Base-by-base conservation (phyloP, 176 grass and related monocot species). In the Oryza australiensis region DNA sequence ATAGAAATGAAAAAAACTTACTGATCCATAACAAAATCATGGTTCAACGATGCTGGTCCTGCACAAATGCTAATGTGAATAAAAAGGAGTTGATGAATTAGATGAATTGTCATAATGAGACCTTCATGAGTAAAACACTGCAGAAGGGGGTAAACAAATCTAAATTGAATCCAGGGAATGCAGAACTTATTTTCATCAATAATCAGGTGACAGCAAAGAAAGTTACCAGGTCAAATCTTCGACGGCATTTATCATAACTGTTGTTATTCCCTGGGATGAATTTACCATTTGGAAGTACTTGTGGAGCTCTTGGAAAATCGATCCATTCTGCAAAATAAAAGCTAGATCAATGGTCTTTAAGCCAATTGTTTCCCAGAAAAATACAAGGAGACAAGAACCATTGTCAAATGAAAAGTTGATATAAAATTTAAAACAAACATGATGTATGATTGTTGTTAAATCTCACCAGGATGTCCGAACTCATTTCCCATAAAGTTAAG, bases 401-500 rank as follows among this genome's bases (percentile, higher is more conserved):
- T 49, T 62, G 73, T 28, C 12, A 30, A 53, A 77, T 42, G 53
- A 57, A 77, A 23, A 41, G 6, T 26, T 75, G 64, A 38, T 20
- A 55, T 27, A 76, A 68, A 5, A 62, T 74, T 59, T 26, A 80
- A 83, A 48, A 72, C 29, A 70, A 77, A 42, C 28, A 13, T 59
- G 43, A 8, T 64, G 37, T 3, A 80, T 24, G 23, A 83, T 84
- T 79, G 46, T 18, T 57, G 65, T 51, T 26, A 84, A 71, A 46
- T 67, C 78, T 89, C 83, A 95, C 95, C 95, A 73, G 97, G 97
- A 91, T 99, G 97, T 48, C 97, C 97, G 83, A 99, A 99, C 73
- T 99, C 97, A 92, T 99, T 99, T 79, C 97, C 96, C 93, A 99
- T 99, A 66, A 96, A 99, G 68, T 99, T 99, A 79, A 99, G 89